Conservation (phyloP, 2,329 filamentous ascomycete genomes). For the Curvularia lunata region DNA sequence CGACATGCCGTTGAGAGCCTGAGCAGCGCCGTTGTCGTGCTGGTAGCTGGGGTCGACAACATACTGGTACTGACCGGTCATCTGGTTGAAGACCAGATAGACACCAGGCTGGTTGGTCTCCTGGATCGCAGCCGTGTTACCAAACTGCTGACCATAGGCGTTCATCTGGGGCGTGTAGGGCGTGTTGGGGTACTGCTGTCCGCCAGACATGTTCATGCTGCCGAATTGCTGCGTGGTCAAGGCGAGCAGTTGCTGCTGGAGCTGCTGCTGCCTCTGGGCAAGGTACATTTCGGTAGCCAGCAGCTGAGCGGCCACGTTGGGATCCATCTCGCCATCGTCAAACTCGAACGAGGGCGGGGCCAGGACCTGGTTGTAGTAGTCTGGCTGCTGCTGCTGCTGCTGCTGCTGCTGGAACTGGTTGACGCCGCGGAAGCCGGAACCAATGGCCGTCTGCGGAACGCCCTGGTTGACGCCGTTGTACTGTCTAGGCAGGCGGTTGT, state of each 20-base stretch:
- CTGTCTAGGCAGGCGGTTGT: constrained; percentile 55
- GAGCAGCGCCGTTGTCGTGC: constrained; percentile 45
- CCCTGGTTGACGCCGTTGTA: constrained; percentile 50
- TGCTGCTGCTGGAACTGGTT: constrained; percentile 51
- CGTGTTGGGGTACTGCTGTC: constrained; percentile 59
- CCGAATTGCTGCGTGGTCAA: constrained; percentile 65
- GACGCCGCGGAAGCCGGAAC: constrained; percentile 58
- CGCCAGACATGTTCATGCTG: constrained; percentile 69
- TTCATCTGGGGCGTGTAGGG: constrained; percentile 62
- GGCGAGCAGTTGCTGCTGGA: constrained; percentile 89
- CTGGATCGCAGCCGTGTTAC: constrained; percentile 69
- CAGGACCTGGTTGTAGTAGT: constrained; percentile 82
- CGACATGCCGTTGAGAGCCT: constrained; percentile 23
- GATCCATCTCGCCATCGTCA: constrained; percentile 76
- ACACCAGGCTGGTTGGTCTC: constrained; percentile 75
- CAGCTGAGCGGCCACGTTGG: constrained; percentile 83
- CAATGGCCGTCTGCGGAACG: constrained; percentile 66
- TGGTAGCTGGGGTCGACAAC: constrained; percentile 72
- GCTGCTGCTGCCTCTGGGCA: constrained; percentile 90
- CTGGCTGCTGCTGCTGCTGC: constrained; percentile 55
- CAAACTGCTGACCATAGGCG: constrained; percentile 70
- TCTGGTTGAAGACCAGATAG: constrained; percentile 82
- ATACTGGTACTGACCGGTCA: constrained; percentile 83
- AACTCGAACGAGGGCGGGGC: constrained; percentile 82
- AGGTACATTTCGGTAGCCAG: constrained; percentile 91